These are phyloP conservation scores for Przewalskia tangutica DNA, from an alignment of 257 asterid species.

Conservation along the genomic window DNA sequence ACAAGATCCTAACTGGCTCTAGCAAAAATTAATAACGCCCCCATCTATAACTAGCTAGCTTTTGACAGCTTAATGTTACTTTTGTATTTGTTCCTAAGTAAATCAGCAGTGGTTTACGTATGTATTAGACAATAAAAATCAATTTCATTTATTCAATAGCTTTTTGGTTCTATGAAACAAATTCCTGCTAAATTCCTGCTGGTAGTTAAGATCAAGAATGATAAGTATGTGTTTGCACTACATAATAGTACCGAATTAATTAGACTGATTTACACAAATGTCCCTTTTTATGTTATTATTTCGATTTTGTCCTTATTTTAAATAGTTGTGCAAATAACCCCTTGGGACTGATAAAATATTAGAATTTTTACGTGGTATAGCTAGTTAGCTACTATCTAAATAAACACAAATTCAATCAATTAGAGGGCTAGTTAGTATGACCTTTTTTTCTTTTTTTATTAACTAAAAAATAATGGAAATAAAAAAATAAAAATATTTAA, in stretches of 20 bases:
- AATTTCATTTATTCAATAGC: neutral
- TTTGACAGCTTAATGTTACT: neutral
- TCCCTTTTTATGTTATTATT: too few relatives aligned
- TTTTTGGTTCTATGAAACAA: neutral
- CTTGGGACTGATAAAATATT: too few relatives aligned
- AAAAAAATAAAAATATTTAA: too few relatives aligned
- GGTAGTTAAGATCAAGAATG: neutral
- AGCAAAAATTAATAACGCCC: neutral
- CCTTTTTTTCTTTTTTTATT: too few relatives aligned
- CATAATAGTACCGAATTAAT: neutral
- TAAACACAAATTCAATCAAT: too few relatives aligned
- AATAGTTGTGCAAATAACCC: too few relatives aligned
- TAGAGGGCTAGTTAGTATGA: too few relatives aligned
- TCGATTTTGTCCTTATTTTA: too few relatives aligned
- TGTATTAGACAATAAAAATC: neutral
- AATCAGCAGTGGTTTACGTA: neutral
- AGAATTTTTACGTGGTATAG: too few relatives aligned
- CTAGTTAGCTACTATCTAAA: too few relatives aligned
- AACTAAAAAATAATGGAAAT: too few relatives aligned
- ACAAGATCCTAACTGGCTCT: conserved; percentile 14
- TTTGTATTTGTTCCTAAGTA: neutral
- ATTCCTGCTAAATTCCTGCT: neutral
- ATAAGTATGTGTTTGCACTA: neutral
- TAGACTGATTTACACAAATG: neutral
- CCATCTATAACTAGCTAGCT: neutral